Conservation (phyloP, 2,329 filamentous ascomycete genomes). For the Diaporthe ilicicola region DNA sequence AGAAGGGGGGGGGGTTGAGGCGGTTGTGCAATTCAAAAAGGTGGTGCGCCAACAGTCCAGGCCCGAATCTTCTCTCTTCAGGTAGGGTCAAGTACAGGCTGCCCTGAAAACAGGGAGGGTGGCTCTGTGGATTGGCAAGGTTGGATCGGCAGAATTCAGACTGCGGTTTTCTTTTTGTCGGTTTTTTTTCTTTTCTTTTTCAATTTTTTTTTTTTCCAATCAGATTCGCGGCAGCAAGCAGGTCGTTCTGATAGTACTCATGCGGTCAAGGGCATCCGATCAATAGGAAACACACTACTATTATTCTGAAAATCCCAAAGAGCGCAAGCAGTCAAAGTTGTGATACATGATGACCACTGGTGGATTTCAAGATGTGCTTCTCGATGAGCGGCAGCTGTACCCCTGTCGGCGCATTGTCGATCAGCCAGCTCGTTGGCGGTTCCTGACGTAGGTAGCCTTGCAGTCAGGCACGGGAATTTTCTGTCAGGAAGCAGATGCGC, state of each 20-base stretch:
- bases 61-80: constrained; percentile 13
- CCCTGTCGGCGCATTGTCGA: neutral
- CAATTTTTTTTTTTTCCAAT: neutral
- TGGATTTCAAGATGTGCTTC: neutral
- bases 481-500: constrained; percentile 4
- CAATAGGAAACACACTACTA: constrained; percentile 16
- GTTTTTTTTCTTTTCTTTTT: neutral
- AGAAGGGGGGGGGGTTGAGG: too few relatives aligned
- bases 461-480: neutral
- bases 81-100: neutral
- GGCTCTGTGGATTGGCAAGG: constrained; percentile 16
- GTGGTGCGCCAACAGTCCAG: constrained; percentile 12
- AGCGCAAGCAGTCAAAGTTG: neutral
- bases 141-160: constrained; percentile 29
- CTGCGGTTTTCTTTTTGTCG: constrained; percentile 19
- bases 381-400: neutral
- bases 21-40: constrained; percentile 14
- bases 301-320: neutral
- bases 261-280: constrained; percentile 14
- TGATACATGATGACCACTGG: neutral
- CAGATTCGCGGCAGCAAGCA: constrained; percentile 19
- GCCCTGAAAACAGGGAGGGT: neutral
- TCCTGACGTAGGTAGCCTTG: constrained; percentile 16
- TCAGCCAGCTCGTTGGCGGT: neutral
- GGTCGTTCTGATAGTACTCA: neutral